Percentiles rank a stretch among this genome's conserved stretches.
Conservation (phyloP, 306 rosid species). For the Betula pendula region DNA sequence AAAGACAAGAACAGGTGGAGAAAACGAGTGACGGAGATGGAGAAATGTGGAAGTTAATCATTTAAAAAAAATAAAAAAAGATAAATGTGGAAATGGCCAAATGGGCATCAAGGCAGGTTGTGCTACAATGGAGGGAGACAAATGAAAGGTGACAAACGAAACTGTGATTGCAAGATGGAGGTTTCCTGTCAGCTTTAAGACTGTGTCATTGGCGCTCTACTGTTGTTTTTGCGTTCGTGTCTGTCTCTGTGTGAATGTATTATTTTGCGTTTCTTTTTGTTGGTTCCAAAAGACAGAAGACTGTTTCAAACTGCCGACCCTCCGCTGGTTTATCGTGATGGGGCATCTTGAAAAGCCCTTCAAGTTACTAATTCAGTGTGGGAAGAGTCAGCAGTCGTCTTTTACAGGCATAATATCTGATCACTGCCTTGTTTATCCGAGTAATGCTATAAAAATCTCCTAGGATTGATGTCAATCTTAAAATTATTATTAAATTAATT, state of each 20-base stretch:
- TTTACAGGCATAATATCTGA: neutral
- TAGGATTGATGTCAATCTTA: no score
- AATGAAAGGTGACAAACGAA: conserved; percentile 44
- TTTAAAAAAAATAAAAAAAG: no score
- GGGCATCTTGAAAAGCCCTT: neutral
- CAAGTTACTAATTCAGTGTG: neutral
- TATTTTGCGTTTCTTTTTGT: neutral
- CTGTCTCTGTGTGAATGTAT: neutral
- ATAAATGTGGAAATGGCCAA: conserved; percentile 27
- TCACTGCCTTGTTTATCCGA: no score
- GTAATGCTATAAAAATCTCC: no score
- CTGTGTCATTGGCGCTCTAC: conserved; percentile 12
- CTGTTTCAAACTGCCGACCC: conserved; percentile 35
- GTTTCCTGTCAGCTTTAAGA: conserved; percentile 18
- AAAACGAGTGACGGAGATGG: conserved; percentile 16
- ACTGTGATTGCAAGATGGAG: neutral
- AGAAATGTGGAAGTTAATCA: conserved; percentile 12
- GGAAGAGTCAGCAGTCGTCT: neutral
- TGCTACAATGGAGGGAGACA: conserved; percentile 24
- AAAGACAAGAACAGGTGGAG: conserved; percentile 26
- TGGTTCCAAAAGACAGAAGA: conserved; percentile 12
- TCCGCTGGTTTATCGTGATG: neutral
- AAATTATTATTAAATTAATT: no score
- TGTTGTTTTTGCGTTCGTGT: neutral
- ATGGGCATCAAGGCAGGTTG: conserved; percentile 44